phyloP scores from a whole-genome alignment of 768 basidiomycete genomes.

The Naganishia kalamii region DNA sequence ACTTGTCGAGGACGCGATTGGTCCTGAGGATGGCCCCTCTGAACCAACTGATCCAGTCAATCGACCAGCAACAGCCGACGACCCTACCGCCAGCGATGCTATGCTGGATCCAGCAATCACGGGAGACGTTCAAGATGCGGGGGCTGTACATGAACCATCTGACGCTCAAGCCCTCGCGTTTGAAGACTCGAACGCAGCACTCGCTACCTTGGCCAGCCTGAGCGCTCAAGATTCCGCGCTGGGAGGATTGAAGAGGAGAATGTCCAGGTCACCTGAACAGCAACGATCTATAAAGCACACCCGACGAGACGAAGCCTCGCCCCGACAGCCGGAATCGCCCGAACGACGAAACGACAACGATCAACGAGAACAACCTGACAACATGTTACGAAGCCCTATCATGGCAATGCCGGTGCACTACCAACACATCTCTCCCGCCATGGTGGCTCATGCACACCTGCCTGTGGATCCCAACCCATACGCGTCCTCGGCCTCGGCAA shows the following conservation, averaged over 20 bases:
- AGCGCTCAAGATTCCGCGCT: neutral
- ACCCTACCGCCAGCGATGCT: neutral
- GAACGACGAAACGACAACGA: neutral
- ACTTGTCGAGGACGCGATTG: neutral
- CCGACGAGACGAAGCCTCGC: neutral
- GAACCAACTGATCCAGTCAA: neutral
- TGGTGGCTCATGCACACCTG: conserved; percentile 3
- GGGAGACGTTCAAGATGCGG: neutral
- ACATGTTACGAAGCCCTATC: conserved; percentile 12
- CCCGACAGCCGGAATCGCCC: neutral
- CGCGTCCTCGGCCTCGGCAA: conserved; percentile 9
- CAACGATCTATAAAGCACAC: neutral
- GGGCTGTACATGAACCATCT: neutral
- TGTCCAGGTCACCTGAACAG: neutral
- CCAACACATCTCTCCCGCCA: conserved; percentile 11
- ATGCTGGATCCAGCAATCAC: conserved; percentile 14
- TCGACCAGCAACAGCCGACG: neutral
- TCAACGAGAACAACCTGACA: neutral
- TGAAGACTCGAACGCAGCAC: neutral
- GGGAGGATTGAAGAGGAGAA: conserved; percentile 11
- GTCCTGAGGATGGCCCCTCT: neutral
- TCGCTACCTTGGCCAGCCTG: neutral
- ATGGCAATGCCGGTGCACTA: conserved; percentile 12
- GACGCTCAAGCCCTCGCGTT: neutral
- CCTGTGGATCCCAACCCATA: conserved; percentile 1